A percentile compares a stretch with the other conserved stretches of the same genome.
Evolutionary conservation across 345 rosid species (phyloP).

Genomic region (Salix dunnii): DNA sequence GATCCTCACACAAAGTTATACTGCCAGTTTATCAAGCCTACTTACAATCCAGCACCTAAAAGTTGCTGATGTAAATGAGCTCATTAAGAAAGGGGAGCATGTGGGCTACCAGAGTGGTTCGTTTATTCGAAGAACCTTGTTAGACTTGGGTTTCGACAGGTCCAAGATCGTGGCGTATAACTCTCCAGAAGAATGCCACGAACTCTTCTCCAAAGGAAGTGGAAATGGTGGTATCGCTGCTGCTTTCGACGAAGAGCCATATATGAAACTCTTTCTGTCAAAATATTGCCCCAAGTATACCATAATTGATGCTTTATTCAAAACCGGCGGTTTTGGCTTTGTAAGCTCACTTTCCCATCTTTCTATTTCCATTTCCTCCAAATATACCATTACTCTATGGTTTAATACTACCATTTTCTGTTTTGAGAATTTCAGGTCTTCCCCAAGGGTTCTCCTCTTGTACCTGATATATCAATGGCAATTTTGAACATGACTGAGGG

Average conservation of each 20-base stretch:
- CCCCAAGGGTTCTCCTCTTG: slow-evolving; percentile 12
- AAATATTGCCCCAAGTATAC: no score
- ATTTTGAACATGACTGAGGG: slow-evolving; percentile 13
- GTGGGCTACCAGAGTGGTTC: slow-evolving; percentile 48
- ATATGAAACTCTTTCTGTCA: no score
- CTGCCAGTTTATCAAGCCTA: slow-evolving; percentile 62
- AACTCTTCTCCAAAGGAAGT: not conserved
- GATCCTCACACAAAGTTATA: slow-evolving; percentile 50
- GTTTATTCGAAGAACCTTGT: slow-evolving; percentile 33
- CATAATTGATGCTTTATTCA: no score
- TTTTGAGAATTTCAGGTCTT: no score
- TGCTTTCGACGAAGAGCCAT: no score
- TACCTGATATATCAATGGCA: slow-evolving; percentile 6
- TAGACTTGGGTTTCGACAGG: slow-evolving; percentile 11
- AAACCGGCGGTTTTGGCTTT: no score
- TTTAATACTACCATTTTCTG: no score
- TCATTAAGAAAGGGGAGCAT: slow-evolving; percentile 29
- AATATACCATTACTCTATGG: no score
- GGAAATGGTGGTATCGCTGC: no score
- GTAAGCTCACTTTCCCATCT: no score
- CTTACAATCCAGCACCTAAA: slow-evolving; percentile 49
- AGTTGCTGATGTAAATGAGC: slow-evolving; percentile 31
- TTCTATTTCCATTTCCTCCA: no score
- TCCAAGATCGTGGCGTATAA: slow-evolving; percentile 14
- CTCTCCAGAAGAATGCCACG: slow-evolving; percentile 22